Evolutionary conservation across 345 rosid species (phyloP).

Genomic region (Eucalyptus tenuipes): DNA sequence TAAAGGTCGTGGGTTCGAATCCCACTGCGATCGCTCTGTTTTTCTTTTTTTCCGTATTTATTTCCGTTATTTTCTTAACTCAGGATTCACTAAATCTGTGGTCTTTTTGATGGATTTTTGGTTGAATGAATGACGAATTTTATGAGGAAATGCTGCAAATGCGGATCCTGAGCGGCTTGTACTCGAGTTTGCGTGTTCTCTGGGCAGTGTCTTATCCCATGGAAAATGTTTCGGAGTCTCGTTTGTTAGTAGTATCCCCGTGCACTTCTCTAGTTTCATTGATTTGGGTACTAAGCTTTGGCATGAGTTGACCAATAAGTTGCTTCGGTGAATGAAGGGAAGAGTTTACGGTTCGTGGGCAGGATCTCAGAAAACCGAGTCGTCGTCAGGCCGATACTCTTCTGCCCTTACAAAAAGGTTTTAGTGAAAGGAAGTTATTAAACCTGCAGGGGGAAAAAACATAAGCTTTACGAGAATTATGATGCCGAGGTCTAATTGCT

Average conservation of each 20-base stretch:
- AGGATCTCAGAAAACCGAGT: neutral
- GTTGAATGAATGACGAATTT: neutral
- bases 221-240: neutral
- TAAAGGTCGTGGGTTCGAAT: slow-evolving; percentile 99
- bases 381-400: neutral
- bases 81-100: neutral
- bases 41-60: neutral
- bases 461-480: neutral
- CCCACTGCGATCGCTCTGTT: slow-evolving; percentile 79
- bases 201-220: neutral
- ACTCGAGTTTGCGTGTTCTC: neutral
- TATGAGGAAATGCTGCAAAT: neutral
- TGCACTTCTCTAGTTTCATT: neutral
- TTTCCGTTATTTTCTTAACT: neutral
- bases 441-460: neutral
- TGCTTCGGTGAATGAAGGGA: neutral
- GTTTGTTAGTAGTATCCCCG: neutral
- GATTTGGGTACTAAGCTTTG: neutral
- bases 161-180: neutral
- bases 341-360: neutral
- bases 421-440: neutral
- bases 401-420: neutral
- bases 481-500: neutral
- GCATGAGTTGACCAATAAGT: neutral
- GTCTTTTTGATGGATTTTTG: neutral